These are phyloP conservation scores for Ogataea haglerorum DNA, from an alignment of 805 yeast genomes.

Conservation along the genomic window DNA sequence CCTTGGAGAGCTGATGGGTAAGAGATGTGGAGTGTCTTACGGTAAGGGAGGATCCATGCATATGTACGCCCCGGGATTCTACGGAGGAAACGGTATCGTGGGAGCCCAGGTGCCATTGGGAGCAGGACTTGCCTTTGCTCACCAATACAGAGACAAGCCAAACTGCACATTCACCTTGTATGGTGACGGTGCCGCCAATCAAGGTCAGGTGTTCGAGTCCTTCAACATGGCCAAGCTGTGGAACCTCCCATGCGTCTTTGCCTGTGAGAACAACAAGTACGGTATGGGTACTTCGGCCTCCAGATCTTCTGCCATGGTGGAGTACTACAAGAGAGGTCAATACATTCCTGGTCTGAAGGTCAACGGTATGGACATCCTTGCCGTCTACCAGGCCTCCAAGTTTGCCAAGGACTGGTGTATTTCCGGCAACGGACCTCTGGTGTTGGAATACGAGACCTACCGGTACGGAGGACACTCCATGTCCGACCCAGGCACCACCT, in stretches of 20 bases:
- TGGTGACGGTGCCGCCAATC: conserved; percentile 99
- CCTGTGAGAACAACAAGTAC: conserved; percentile 98
- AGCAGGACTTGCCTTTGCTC: conserved; percentile 97
- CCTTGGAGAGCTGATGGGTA: conserved; percentile 95
- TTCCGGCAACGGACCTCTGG: conserved; percentile 93
- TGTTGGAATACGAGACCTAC: conserved; percentile 95
- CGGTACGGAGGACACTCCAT: conserved; percentile 99
- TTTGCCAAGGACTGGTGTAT: conserved; percentile 96
- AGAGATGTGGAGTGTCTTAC: conserved; percentile 88
- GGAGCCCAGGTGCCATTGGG: conserved; percentile 99
- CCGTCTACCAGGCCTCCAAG: conserved; percentile 92
- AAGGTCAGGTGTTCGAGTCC: conserved; percentile 97
- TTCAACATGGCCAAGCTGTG: conserved; percentile 99
- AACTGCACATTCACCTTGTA: conserved; percentile 84
- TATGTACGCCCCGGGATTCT: conserved; percentile 92
- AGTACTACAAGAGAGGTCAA: conserved; percentile 98
- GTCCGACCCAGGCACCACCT: conserved; percentile 99
- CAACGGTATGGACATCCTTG: conserved; percentile 97
- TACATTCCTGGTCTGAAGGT: conserved; percentile 98
- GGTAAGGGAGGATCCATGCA: conserved; percentile 99
- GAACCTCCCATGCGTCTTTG: conserved; percentile 91
- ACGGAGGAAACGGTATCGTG: conserved; percentile 99
- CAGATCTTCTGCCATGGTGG: conserved; percentile 94
- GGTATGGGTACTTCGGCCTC: conserved; percentile 99
- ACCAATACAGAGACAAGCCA: conserved; percentile 79